A percentile compares a stretch with the other conserved stretches of the same genome.
phyloP scores from a whole-genome alignment of 75 land plant genomes.

The Ceratopteris richardii region DNA sequence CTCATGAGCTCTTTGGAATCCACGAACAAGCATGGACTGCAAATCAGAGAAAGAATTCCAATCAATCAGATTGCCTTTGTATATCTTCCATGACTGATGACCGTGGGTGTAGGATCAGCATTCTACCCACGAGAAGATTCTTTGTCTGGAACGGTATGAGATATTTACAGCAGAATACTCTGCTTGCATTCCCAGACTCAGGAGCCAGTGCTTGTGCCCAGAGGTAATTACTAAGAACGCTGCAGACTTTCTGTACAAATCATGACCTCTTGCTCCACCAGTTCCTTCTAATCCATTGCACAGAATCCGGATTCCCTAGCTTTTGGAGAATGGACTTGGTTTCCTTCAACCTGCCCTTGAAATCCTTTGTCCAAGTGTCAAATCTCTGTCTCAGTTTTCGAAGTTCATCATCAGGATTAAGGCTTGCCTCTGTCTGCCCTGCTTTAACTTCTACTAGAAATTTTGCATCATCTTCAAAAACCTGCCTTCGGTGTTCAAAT shows the following conservation, averaged over 20 bases:
- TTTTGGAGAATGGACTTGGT: slow-evolving; percentile 62
- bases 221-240: too few species aligned
- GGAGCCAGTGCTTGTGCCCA: too few species aligned
- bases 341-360: slow-evolving; percentile 59
- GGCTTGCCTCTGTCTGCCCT: slow-evolving; percentile 31
- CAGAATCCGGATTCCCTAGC: slow-evolving; percentile 37
- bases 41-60: too few species aligned
- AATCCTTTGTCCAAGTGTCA: slow-evolving; percentile 84
- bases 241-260: not conserved
- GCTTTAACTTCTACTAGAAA: slow-evolving; percentile 57
- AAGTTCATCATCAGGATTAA: slow-evolving; percentile 58
- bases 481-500: slow-evolving; percentile 66
- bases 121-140: too few species aligned
- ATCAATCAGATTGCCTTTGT: too few species aligned
- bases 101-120: too few species aligned
- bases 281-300: slow-evolving; percentile 35
- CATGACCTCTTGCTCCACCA: slow-evolving; percentile 75
- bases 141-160: too few species aligned
- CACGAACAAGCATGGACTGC: too few species aligned
- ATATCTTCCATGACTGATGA: too few species aligned
- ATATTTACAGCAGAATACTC: too few species aligned
- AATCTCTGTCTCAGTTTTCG: slow-evolving; percentile 60
- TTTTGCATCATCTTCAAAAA: slow-evolving; percentile 71
- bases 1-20: too few species aligned
- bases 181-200: too few species aligned